Evolutionary conservation across 257 asterid genomes (phyloP), one percentile per base, ranked within the genome.

Genomic region (Petrea volubilis): DNA sequence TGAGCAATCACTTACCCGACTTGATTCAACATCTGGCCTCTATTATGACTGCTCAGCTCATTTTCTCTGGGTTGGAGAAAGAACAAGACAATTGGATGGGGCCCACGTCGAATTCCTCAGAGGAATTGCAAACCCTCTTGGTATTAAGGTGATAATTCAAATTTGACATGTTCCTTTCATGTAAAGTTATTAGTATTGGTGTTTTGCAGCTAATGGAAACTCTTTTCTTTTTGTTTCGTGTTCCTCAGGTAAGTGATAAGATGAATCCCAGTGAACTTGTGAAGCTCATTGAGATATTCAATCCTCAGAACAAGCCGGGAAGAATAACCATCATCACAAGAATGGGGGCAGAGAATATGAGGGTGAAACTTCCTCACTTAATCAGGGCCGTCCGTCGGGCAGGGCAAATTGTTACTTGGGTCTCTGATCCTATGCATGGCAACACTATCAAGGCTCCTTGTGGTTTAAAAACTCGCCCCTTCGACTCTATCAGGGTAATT

Each of bases 341-440:
- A 83, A 90, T 90, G 97, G 97, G 97, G 28, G 96, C 97, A 2
- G 96, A 88, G 73, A 88, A 90, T 81, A 90, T 90, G 96, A 88
- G 97, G 67, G 92, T 90, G 70, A 90, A 90, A 74, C 93, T 90
- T 77, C 96, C 97, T 67, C 87, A 90, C 70, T 73, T 90, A 36
- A 90, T 90, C 82, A 78, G 93, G 78, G 97, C 93, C 13, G 96
- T 90, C 34, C 87, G 93, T n/a, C 76, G 90, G 77, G 87, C 90
- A 5, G 97, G 97, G 23, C 92, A 85, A 66, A 81, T 88, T 24
- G 96, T 90, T 51, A 90, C 97, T 46, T 90, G 97, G 97, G 96
- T 90, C 46, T 84, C 87, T 36, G 97, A 90, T 80, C 97, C 97
- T 69, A 90, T 90, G 97, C 97, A 88, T 56, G 97, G 97, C 31